Evolutionary conservation across 352 stramenopile species (phyloP).

Genomic region (Phytopythium cucurbitacearum): DNA sequence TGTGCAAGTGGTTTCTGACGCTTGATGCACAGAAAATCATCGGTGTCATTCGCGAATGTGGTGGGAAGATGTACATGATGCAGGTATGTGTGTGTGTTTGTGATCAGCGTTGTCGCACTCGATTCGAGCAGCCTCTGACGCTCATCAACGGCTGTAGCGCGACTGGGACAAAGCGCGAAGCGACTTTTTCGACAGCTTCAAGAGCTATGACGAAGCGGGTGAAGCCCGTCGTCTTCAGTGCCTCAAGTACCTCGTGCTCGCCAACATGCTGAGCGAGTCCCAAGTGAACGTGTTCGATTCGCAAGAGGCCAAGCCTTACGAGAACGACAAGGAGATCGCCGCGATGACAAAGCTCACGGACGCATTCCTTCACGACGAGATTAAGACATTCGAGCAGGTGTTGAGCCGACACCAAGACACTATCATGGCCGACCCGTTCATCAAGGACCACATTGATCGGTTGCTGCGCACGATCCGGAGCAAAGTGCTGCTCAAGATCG

Average conservation of each 20-base stretch:
- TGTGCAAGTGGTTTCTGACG: neutral
- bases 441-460: slow-evolving; percentile 93
- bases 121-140: neutral
- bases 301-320: slow-evolving; percentile 90
- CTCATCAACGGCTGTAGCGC: slow-evolving; percentile 21
- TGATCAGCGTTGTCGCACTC: neutral
- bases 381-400: slow-evolving; percentile 93
- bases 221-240: slow-evolving; percentile 89
- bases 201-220: slow-evolving; percentile 95
- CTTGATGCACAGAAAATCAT: slow-evolving; percentile 75
- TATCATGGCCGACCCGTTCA: slow-evolving; percentile 95
- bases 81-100: slow-evolving; percentile 22
- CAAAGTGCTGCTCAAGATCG: slow-evolving; percentile 92
- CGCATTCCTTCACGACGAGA: slow-evolving; percentile 94
- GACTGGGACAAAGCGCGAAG: slow-evolving; percentile 92
- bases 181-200: slow-evolving; percentile 95
- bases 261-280: slow-evolving; percentile 93
- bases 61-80: slow-evolving; percentile 97
- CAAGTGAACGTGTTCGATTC: slow-evolving; percentile 96
- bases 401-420: slow-evolving; percentile 78
- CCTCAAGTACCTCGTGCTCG: slow-evolving; percentile 94
- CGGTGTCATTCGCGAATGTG: slow-evolving; percentile 93
- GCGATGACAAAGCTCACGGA: slow-evolving; percentile 95
- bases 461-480: slow-evolving; percentile 93
- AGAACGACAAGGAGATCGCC: slow-evolving; percentile 94